Conservation (phyloP, 768 basidiomycete genomes). For the Lyophyllum atratum region DNA sequence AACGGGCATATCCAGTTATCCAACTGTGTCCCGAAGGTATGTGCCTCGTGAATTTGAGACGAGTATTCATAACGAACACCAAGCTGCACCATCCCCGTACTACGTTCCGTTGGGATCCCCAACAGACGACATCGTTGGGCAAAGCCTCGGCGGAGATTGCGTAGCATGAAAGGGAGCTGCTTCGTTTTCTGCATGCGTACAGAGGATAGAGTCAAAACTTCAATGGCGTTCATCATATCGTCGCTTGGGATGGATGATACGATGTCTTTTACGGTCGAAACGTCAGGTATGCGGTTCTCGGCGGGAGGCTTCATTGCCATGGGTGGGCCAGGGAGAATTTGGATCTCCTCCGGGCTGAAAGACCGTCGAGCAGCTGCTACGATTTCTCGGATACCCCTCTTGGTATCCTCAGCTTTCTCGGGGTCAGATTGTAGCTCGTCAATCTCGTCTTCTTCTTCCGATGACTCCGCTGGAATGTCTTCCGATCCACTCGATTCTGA, state of each 20-base stretch:
- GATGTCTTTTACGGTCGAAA: not conserved
- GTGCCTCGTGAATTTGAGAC: conserved; percentile 24
- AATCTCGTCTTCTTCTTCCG: conserved; percentile 11
- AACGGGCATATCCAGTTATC: conserved; percentile 51
- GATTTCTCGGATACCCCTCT: conserved; percentile 11
- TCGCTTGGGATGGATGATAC: conserved; percentile 25
- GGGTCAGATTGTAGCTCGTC: conserved; percentile 6
- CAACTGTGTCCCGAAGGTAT: conserved; percentile 28
- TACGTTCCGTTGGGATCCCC: conserved; percentile 32
- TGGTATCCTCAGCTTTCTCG: conserved; percentile 1
- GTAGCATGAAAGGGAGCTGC: conserved; percentile 57
- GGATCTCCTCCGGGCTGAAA: conserved; percentile 17
- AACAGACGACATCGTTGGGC: conserved; percentile 36
- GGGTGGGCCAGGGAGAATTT: conserved; percentile 18
- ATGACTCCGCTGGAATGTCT: not conserved
- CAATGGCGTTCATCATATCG: conserved; percentile 35
- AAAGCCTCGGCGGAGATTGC: conserved; percentile 55
- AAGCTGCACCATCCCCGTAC: conserved; percentile 8
- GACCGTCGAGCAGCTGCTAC: conserved; percentile 8
- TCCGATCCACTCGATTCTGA: conserved; percentile 11
- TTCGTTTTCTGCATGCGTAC: conserved; percentile 38
- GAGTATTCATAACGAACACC: conserved; percentile 18
- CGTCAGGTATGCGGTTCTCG: not conserved
- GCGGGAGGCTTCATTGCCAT: conserved; percentile 2
- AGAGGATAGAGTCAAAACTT: conserved; percentile 29